These are phyloP conservation scores for Vanderwaltozyma polyspora DNA, from an alignment of 805 yeast genomes.

Conservation along the genomic window DNA sequence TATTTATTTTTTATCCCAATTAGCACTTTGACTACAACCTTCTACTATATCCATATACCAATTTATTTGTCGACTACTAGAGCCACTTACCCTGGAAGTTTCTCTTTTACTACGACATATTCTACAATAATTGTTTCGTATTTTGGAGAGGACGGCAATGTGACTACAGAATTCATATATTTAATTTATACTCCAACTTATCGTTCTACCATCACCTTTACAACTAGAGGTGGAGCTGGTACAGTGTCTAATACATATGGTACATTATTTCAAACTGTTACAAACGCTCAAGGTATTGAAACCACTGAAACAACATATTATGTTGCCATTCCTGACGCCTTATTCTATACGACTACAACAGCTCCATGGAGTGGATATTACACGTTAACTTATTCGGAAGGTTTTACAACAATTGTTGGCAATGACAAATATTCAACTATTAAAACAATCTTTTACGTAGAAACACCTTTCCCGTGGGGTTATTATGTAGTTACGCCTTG, in stretches of 20 bases:
- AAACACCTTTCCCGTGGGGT: conserved; percentile 3
- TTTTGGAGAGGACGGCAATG: not conserved
- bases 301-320: not conserved
- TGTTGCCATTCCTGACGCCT: not conserved
- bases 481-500: not conserved
- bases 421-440: conserved; percentile 3
- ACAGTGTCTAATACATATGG: not conserved
- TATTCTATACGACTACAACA: not conserved
- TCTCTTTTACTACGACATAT: not conserved
- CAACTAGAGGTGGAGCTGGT: not conserved
- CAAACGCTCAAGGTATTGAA: not conserved
- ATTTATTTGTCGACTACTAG: not conserved
- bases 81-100: not conserved
- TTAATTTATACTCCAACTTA: not conserved
- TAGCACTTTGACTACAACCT: not conserved
- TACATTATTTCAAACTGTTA: not conserved
- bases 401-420: conserved; percentile 4
- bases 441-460: conserved; percentile 6
- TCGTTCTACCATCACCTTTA: not conserved
- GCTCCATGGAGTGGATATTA: conserved; percentile 1
- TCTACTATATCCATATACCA: not conserved
- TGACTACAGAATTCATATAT: not conserved
- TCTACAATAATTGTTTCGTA: not conserved
- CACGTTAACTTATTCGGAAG: conserved; percentile 5
- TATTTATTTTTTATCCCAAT: not conserved